Evolutionary conservation across 2,329 filamentous ascomycete species (phyloP), one percentile per base, ranked within the genome.

Genomic region (Penicillium sp.): DNA sequence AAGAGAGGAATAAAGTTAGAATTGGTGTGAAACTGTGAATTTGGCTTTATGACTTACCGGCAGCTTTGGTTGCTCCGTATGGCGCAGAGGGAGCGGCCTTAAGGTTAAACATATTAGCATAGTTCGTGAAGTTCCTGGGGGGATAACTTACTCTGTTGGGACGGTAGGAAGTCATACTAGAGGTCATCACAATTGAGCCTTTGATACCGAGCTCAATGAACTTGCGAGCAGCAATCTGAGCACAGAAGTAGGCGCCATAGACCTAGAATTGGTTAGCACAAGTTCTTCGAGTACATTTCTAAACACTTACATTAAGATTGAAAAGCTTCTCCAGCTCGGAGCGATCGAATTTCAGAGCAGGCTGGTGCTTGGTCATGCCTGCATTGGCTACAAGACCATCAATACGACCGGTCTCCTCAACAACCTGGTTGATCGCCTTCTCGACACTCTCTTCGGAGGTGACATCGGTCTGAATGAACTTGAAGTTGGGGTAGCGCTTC

Each of bases 1-100:
- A 31, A 31, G 21, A 42, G 23, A 37, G 25, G 2, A 47, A 19
- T 19, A 27, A 21, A 10, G 19, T 25, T 51, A 47, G 23, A 42
- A 2, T 29, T 25, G 16, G 14, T 27, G 1, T 35, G 21, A 31
- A 13, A 26, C 2, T 14, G 25, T 3, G 4, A 14, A 3, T 35
- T 6, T 11, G 27, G 10, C 31, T 43, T 37, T 21, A 48, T 35
- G 13, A 51, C 57, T 58, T 46, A 64, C 63, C 69, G 16, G 76
- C 79, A 21, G 74, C 79, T 66, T 81, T 81, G 51, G 76, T 78
- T 16, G 71, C 77, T 37, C 77, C 76, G 45, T 81, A 81, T 0
- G 79, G 77, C 0, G 81, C 81, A 5, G 80, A 83, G 2, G 81
- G 82, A 10, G 78, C 81, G 14, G 80, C 81, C 39, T 39, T 39